A percentile compares a stretch with the other conserved stretches of the same genome.
Conservation (phyloP, 306 rosid species). For the Vigna hirtella region DNA sequence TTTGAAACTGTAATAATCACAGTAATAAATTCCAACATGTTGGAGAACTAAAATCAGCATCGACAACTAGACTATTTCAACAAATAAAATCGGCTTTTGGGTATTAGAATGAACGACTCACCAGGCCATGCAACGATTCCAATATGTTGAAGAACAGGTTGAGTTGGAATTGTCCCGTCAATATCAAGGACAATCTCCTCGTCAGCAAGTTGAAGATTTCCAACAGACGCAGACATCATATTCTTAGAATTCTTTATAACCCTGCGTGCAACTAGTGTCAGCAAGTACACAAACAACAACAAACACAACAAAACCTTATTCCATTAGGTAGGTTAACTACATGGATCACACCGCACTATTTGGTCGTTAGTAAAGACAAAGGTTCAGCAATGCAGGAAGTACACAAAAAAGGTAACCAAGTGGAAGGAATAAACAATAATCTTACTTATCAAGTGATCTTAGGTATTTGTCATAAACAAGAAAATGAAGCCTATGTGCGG, state of each 20-base stretch:
- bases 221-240: slow-evolving; percentile 55
- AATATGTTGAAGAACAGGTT: slow-evolving; percentile 92
- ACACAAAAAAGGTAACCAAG: slow-evolving; percentile 25
- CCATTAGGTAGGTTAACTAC: not conserved
- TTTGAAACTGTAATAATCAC: slow-evolving; percentile 24
- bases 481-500: slow-evolving; percentile 77
- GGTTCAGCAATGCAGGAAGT: slow-evolving; percentile 7
- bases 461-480: slow-evolving; percentile 88
- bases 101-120: slow-evolving; percentile 51
- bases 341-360: not conserved
- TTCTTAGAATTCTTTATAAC: slow-evolving; percentile 70
- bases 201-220: slow-evolving; percentile 73
- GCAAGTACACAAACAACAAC: slow-evolving; percentile 41
- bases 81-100: slow-evolving; percentile 8
- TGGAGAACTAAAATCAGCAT: not conserved
- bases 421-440: slow-evolving; percentile 28
- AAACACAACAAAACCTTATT: slow-evolving; percentile 8
- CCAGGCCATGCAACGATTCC: slow-evolving; percentile 97
- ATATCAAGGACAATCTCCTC: slow-evolving; percentile 86
- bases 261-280: slow-evolving; percentile 55
- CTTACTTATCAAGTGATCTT: slow-evolving; percentile 81
- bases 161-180: slow-evolving; percentile 92
- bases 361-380: not conserved
- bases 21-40: not conserved
- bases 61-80: not conserved